A percentile compares a stretch with the other conserved stretches of the same genome.
phyloP scores from a whole-genome alignment of 352 stramenopile genomes.

The Pythium chondricola region DNA sequence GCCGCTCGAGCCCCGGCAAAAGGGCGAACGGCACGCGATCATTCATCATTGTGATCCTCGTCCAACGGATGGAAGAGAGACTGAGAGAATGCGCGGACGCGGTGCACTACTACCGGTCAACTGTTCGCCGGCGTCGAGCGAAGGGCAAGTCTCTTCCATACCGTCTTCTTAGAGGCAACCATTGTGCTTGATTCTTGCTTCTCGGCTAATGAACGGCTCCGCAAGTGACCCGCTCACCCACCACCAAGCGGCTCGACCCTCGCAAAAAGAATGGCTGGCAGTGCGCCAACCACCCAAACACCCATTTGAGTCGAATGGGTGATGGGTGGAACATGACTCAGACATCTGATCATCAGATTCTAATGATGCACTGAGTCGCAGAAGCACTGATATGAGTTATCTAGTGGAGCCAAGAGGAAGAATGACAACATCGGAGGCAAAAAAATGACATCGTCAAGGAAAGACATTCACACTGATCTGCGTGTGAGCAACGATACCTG shows the following conservation, averaged over 20 bases:
- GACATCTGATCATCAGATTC: background rate
- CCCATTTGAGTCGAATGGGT: background rate
- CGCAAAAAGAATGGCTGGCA: constrained; percentile 7
- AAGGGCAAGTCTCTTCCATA: constrained; percentile 51
- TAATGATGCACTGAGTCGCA: background rate
- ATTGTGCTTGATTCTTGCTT: constrained; percentile 77
- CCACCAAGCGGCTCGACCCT: background rate
- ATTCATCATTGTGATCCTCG: constrained; percentile 35
- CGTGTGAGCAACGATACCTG: no score
- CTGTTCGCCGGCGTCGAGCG: no score
- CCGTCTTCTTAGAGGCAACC: constrained; percentile 89
- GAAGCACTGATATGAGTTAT: no score
- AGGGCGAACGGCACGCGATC: background rate
- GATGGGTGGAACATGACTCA: background rate
- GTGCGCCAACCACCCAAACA: constrained; percentile 12
- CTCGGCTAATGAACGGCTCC: constrained; percentile 59
- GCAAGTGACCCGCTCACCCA: constrained; percentile 38
- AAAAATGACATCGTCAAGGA: no score
- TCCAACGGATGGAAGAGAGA: constrained; percentile 53
- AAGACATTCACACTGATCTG: no score
- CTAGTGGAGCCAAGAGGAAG: no score
- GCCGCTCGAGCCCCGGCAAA: background rate
- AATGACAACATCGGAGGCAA: no score
- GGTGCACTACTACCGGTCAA: no score
- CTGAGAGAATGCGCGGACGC: constrained; percentile 3